Conservation (phyloP, 352 stramenopile species). For the Blastocystis sp. region DNA sequence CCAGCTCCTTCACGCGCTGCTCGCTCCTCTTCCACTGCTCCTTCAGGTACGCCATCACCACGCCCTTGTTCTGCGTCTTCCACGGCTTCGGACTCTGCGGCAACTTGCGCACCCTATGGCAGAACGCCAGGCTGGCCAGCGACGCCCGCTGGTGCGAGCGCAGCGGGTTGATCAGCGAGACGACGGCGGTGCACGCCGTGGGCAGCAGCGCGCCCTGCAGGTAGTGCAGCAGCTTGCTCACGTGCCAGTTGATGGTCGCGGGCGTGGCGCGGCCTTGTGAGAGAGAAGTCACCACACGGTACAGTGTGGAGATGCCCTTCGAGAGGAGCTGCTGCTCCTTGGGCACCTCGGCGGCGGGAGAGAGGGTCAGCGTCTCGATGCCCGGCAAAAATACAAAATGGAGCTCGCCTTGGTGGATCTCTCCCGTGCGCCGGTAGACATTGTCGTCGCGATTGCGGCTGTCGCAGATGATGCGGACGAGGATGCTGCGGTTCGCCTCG, state of each 20-base stretch:
- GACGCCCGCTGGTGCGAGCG: constrained; percentile 4
- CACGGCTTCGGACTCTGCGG: background rate
- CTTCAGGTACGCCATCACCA: constrained; percentile 11
- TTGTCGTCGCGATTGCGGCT: constrained; percentile 30
- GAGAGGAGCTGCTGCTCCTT: background rate
- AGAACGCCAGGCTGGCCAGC: background rate
- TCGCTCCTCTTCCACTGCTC: background rate
- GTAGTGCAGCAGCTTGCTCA: constrained; percentile 37
- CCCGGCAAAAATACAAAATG: constrained; percentile 53
- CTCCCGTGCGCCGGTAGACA: constrained; percentile 6
- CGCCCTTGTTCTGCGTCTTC: constrained; percentile 1
- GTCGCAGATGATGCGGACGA: constrained; percentile 57
- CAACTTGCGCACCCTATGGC: constrained; percentile 15
- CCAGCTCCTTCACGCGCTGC: background rate
- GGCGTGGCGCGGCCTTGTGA: background rate
- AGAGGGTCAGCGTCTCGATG: constrained; percentile 45
- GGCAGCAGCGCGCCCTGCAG: constrained; percentile 1
- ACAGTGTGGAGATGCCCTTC: constrained; percentile 25
- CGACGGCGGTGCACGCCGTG: constrained; percentile 1
- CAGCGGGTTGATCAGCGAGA: constrained; percentile 18
- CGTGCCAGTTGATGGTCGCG: constrained; percentile 11
- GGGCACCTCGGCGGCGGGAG: background rate
- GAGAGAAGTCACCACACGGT: constrained; percentile 29
- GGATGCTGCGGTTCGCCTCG: constrained; percentile 25
- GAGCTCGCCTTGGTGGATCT: constrained; percentile 32